Percentiles rank a stretch among this genome's conserved stretches.
phyloP scores from a whole-genome alignment of 805 yeast genomes.

The Candida coleopterorum region DNA sequence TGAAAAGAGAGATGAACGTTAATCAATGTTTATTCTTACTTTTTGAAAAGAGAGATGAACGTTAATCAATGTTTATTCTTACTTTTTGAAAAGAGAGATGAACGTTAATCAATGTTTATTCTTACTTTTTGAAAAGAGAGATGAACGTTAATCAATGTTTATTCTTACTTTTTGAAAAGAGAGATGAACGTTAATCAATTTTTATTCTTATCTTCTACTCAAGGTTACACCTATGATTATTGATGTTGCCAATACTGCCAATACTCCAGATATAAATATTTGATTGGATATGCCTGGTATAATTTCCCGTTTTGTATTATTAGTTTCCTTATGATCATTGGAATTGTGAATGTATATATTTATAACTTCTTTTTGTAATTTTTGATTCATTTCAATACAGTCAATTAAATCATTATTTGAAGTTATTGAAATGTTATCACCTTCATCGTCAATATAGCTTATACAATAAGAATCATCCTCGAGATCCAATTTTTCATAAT shows the following conservation, averaged over 20 bases:
- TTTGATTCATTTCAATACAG: constrained; percentile 56
- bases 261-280: constrained; percentile 58
- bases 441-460: constrained; percentile 79
- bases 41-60: no score
- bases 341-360: constrained; percentile 71
- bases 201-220: constrained; percentile 34
- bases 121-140: no score
- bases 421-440: constrained; percentile 74
- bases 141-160: no score
- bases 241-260: constrained; percentile 57
- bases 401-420: constrained; percentile 69
- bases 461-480: constrained; percentile 45
- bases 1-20: no score
- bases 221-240: constrained; percentile 52
- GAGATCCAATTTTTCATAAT: constrained; percentile 24
- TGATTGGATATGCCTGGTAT: constrained; percentile 52
- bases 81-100: no score
- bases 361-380: constrained; percentile 52
- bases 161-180: no score
- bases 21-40: no score
- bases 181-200: no score
- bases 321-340: constrained; percentile 36
- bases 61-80: no score
- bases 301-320: constrained; percentile 12
- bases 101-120: no score